A percentile compares a stretch with the other conserved stretches of the same genome.
phyloP scores from a whole-genome alignment of 1,284 basidiomycete species.

The Irpex sp. region DNA sequence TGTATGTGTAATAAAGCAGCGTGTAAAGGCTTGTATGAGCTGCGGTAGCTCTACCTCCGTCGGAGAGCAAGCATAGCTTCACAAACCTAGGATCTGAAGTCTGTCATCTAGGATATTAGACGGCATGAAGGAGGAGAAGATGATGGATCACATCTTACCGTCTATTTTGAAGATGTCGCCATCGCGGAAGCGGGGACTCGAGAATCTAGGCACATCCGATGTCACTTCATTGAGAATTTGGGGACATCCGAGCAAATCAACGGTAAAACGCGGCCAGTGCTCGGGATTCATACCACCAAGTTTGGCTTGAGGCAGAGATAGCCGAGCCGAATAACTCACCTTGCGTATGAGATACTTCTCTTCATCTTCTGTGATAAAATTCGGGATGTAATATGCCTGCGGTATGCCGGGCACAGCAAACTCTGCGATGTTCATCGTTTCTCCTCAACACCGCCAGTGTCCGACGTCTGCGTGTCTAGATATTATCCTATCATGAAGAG shows the following conservation, averaged over 20 bases:
- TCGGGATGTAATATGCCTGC: slow-evolving; percentile 66
- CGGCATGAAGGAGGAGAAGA: neutral
- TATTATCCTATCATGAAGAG: neutral
- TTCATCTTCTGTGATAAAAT: slow-evolving; percentile 80
- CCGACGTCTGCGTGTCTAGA: neutral
- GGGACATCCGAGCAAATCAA: too few species aligned
- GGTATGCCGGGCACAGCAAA: slow-evolving; percentile 21
- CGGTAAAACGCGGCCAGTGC: neutral
- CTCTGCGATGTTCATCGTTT: neutral
- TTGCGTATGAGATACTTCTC: slow-evolving; percentile 77
- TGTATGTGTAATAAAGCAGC: slow-evolving; percentile 22
- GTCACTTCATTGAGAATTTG: neutral
- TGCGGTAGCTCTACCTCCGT: neutral
- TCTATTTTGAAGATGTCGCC: slow-evolving; percentile 81
- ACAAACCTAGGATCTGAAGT: slow-evolving; percentile 74
- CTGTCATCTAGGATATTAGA: slow-evolving; percentile 32
- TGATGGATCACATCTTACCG: slow-evolving; percentile 42
- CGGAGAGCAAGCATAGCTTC: neutral
- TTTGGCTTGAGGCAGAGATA: neutral
- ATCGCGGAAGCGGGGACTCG: slow-evolving; percentile 77
- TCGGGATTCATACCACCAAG: neutral
- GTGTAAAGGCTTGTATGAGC: neutral
- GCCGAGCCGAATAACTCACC: slow-evolving; percentile 33
- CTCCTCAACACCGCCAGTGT: neutral
- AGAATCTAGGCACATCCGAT: slow-evolving; percentile 47